Conservation (phyloP, 192 early-diverging fungal genomes). For the Borealophlyctis nickersoniae region DNA sequence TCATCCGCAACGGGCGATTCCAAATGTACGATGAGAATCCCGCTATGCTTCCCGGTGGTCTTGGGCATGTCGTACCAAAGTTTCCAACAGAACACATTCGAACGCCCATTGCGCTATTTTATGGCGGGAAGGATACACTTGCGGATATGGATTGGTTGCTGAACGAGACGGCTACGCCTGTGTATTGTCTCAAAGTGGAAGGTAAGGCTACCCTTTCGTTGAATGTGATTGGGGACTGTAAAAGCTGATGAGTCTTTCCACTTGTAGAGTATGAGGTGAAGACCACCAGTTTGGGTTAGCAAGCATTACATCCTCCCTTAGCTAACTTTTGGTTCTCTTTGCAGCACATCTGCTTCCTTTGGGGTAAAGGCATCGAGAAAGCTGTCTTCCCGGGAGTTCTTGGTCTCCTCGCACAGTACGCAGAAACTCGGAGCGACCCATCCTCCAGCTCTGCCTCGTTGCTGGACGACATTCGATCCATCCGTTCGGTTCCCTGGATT, state of each 20-base stretch:
- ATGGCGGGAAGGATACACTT: constrained; percentile 82
- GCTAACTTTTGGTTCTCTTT: constrained; percentile 9
- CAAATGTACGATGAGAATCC: constrained; percentile 94
- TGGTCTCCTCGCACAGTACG: constrained; percentile 40
- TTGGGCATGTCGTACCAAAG: constrained; percentile 60
- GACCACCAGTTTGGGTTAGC: constrained; percentile 36
- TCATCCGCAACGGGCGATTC: constrained; percentile 77
- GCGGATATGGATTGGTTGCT: constrained; percentile 63
- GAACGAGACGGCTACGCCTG: constrained; percentile 28
- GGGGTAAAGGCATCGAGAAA: constrained; percentile 46
- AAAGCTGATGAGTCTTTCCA: neutral
- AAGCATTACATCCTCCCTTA: constrained; percentile 55
- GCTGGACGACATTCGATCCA: neutral
- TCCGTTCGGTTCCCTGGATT: constrained; percentile 40
- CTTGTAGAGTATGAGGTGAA: constrained; percentile 18
- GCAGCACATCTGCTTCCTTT: constrained; percentile 67
- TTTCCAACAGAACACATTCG: constrained; percentile 78
- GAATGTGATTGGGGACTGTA: neutral
- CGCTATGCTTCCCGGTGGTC: constrained; percentile 47
- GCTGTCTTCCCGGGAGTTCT: constrained; percentile 48
- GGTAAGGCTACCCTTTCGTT: constrained; percentile 21
- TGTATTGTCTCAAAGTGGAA: constrained; percentile 40
- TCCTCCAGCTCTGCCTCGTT: neutral
- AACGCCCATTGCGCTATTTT: constrained; percentile 88
- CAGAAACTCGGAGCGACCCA: constrained; percentile 39